Percentiles rank a stretch among this genome's conserved stretches.
Evolutionary conservation across 2,329 filamentous ascomycete genomes (phyloP).

Genomic region (Volutella citrinella): DNA sequence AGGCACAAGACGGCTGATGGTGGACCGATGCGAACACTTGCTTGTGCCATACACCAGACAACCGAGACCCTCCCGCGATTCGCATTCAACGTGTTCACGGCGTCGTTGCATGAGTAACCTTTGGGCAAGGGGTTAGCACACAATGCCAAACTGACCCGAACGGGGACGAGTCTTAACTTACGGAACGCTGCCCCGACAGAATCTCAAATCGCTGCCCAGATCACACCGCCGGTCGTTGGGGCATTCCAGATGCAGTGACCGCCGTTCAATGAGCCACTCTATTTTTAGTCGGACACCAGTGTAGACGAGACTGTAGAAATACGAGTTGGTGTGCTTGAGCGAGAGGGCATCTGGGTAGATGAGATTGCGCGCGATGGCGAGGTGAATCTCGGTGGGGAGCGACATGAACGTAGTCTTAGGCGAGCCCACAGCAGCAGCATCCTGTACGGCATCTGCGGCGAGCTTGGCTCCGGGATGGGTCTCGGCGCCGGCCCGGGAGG

Average conservation of each 20-base stretch:
- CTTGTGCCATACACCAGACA: conserved; percentile 53
- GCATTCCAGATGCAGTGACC: conserved; percentile 61
- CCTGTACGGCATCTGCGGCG: background rate
- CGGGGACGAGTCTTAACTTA: conserved; percentile 30
- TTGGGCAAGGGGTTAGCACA: background rate
- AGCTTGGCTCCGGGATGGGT: conserved; percentile 4
- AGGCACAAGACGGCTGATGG: conserved; percentile 43
- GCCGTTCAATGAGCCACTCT: conserved; percentile 65
- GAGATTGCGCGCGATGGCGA: conserved; percentile 58
- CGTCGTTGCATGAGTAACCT: conserved; percentile 58
- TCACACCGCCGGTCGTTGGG: conserved; percentile 58
- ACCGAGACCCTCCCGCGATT: conserved; percentile 53
- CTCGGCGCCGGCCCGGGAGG: conserved; percentile 14
- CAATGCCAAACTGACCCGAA: too few relatives aligned
- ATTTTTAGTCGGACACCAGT: conserved; percentile 66
- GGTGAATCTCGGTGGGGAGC: conserved; percentile 65
- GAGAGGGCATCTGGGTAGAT: conserved; percentile 70
- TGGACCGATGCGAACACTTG: conserved; percentile 42
- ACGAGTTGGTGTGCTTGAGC: conserved; percentile 62
- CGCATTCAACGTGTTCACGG: conserved; percentile 59
- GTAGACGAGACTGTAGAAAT: conserved; percentile 63
- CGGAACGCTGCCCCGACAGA: conserved; percentile 59
- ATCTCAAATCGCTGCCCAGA: conserved; percentile 55
- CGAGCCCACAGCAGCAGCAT: too few relatives aligned
- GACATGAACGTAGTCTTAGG: conserved; percentile 34